Evolutionary conservation across 352 stramenopile species (phyloP), one percentile per base, ranked within the genome.

Genomic region (Globisporangium recalcitrans): DNA sequence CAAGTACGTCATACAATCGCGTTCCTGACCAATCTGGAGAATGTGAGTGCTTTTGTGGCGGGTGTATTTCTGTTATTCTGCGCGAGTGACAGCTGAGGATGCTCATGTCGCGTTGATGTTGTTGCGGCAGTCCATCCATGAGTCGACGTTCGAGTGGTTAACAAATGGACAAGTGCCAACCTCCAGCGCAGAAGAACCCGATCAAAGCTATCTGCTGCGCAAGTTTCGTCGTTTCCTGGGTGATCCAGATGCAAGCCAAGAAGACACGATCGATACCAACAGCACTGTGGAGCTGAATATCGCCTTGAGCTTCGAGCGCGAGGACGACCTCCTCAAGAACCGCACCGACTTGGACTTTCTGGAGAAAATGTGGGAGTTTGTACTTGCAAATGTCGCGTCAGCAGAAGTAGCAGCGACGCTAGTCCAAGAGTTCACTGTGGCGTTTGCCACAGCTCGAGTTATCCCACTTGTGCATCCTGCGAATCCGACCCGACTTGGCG

Each of bases 301-400:
- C 14, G 29, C 63, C 2, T 11, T 69, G 19, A 52, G 36, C 8
- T 55, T 60, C 34, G 63, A 69, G 2, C 22, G 26, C 10, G 58
- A 60, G 4, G 48, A 53, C 10, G 42, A 57, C 7, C 16, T 27
- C 10, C 11, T 31, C 4, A 38, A 49, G 29, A 49, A 24, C n/a
- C 63, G 58, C 14, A 54, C 58, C 4, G 58, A 69, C 10, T 24
- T 60, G 21, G 63, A 69, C 29, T 56, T 69, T 4, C 29, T 66
- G 1, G 63, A 69, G 52, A 58, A 65, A 27, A 47, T 66, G 51
- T 69, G 63, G 63, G 58, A 42, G 4, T 69, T 69, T 69, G 63
- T 38, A n/a, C 24, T 65, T 31, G 11, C 8, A 1, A 46, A 65
- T 32, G 58, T 32, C 0, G 1, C 19, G 14, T 47, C 49, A 14